Percentiles rank a stretch among this genome's conserved stretches.
Conservation (phyloP, 306 rosid genomes). For the Lathyrus tuberosus region DNA sequence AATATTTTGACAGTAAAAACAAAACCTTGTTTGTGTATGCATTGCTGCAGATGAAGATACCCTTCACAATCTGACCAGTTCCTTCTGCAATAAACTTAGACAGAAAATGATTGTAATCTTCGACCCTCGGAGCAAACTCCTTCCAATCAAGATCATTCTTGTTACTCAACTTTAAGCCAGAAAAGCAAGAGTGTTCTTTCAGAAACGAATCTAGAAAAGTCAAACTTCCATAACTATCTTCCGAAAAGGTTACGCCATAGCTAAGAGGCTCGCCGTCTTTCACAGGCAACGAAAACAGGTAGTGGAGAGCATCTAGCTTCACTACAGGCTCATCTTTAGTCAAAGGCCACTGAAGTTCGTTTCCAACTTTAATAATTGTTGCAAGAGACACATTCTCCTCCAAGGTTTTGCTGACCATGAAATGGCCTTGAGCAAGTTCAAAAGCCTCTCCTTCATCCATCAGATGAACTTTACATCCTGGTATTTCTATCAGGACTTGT, state of each 20-base stretch:
- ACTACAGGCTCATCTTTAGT: constrained; percentile 97
- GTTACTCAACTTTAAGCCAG: constrained; percentile 47
- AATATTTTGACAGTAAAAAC: constrained; percentile 4
- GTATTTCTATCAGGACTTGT: constrained; percentile 61
- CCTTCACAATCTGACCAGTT: constrained; percentile 90
- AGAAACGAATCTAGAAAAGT: constrained; percentile 63
- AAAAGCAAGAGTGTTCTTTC: constrained; percentile 73
- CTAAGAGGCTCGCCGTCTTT: constrained; percentile 87
- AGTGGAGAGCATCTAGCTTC: constrained; percentile 67
- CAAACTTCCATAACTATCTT: constrained; percentile 51
- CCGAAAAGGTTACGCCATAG: constrained; percentile 76
- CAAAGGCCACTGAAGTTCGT: constrained; percentile 88
- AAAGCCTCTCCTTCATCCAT: constrained; percentile 82
- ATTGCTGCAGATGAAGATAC: constrained; percentile 89
- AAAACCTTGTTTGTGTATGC: constrained; percentile 87
- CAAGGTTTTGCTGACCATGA: constrained; percentile 57
- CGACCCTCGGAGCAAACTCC: constrained; percentile 92
- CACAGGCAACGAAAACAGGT: constrained; percentile 77
- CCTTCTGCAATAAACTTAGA: constrained; percentile 88
- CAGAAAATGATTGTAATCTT: constrained; percentile 72
- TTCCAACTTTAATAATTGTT: constrained; percentile 71
- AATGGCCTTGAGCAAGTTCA: constrained; percentile 69
- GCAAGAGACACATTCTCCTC: constrained; percentile 72
- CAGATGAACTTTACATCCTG: constrained; percentile 73
- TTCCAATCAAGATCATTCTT: constrained; percentile 75